These are phyloP conservation scores for Saccharomycopsis hybrid DNA, from an alignment of 1,139 yeast genomes.

Conservation along the genomic window DNA sequence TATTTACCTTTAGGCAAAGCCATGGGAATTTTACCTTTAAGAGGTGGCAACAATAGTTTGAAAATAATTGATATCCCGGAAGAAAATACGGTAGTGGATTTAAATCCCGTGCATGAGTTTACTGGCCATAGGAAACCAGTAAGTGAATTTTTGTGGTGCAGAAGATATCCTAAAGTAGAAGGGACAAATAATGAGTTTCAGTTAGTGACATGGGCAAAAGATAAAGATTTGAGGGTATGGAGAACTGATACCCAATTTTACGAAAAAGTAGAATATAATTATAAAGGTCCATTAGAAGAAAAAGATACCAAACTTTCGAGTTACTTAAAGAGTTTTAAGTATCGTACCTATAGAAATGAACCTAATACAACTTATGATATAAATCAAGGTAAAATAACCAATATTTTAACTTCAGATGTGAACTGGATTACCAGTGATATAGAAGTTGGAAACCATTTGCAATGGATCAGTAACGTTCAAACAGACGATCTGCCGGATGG, in stretches of 20 bases:
- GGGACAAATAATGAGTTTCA: slow-evolving; percentile 76
- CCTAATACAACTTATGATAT: slow-evolving; percentile 24
- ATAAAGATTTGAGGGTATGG: slow-evolving; percentile 81
- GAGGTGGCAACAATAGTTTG: slow-evolving; percentile 78
- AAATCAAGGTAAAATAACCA: slow-evolving; percentile 22
- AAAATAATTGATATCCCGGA: slow-evolving; percentile 47
- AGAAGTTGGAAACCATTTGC: slow-evolving; percentile 41
- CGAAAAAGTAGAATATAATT: slow-evolving; percentile 48
- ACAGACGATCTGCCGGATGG: slow-evolving; percentile 10
- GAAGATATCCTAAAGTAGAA: slow-evolving; percentile 39
- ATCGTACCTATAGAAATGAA: slow-evolving; percentile 45
- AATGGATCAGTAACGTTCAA: slow-evolving; percentile 54
- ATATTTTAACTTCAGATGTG: slow-evolving; percentile 23
- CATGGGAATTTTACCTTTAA: slow-evolving; percentile 84
- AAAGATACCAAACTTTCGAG: slow-evolving; percentile 31
- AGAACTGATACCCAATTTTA: slow-evolving; percentile 57
- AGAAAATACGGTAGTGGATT: slow-evolving; percentile 30
- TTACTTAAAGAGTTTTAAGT: slow-evolving; percentile 31
- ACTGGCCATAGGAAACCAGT: slow-evolving; percentile 82
- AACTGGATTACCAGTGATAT: slow-evolving; percentile 16
- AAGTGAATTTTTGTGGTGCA: slow-evolving; percentile 83
- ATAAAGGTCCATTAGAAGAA: slow-evolving; percentile 33
- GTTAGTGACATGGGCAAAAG: slow-evolving; percentile 90
- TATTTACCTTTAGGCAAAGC: slow-evolving; percentile 86
- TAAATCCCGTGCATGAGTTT: slow-evolving; percentile 57